Conservation (phyloP, 2,329 filamentous ascomycete genomes). For the Coniochaeta sp. region DNA sequence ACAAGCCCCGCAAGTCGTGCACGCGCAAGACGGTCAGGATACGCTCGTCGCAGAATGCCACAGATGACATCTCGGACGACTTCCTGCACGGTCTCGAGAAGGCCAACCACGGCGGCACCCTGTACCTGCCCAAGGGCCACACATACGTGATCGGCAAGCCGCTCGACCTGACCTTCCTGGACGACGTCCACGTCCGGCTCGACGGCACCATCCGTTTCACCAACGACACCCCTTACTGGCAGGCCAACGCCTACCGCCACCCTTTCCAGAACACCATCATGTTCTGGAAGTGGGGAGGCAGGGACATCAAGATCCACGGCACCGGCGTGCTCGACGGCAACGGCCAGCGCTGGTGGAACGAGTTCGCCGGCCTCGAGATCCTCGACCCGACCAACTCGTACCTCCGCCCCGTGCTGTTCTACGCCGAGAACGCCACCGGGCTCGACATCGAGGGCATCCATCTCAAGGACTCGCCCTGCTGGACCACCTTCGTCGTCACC, state of each 20-base stretch:
- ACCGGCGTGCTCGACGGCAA: slow-evolving; percentile 49
- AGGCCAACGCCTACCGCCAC: slow-evolving; percentile 30
- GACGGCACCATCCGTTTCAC: slow-evolving; percentile 48
- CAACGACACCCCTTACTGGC: slow-evolving; percentile 35
- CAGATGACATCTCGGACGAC: slow-evolving; percentile 48
- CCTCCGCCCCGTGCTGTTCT: slow-evolving; percentile 52
- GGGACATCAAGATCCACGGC: slow-evolving; percentile 53
- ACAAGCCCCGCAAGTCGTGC: slow-evolving; percentile 14
- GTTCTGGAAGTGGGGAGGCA: slow-evolving; percentile 58
- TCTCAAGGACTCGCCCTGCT: slow-evolving; percentile 54
- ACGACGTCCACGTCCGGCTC: slow-evolving; percentile 49
- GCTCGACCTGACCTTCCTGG: slow-evolving; percentile 49
- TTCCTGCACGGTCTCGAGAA: slow-evolving; percentile 46
- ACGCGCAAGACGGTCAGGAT: slow-evolving; percentile 34
- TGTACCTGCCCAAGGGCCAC: slow-evolving; percentile 44
- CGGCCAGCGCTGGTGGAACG: slow-evolving; percentile 36
- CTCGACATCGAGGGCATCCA: slow-evolving; percentile 50
- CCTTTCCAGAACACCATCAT: slow-evolving; percentile 45
- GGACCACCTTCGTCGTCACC: slow-evolving; percentile 56
- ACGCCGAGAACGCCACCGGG: slow-evolving; percentile 54
- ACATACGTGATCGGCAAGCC: slow-evolving; percentile 53
- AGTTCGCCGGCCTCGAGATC: slow-evolving; percentile 34
- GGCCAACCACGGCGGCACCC: slow-evolving; percentile 51
- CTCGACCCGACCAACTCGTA: slow-evolving; percentile 47
- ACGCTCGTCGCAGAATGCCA: slow-evolving; percentile 42